A percentile compares a stretch with the other conserved stretches of the same genome.
Evolutionary conservation across 805 yeast genomes (phyloP).

Genomic region (Candida vartiovaarae): DNA sequence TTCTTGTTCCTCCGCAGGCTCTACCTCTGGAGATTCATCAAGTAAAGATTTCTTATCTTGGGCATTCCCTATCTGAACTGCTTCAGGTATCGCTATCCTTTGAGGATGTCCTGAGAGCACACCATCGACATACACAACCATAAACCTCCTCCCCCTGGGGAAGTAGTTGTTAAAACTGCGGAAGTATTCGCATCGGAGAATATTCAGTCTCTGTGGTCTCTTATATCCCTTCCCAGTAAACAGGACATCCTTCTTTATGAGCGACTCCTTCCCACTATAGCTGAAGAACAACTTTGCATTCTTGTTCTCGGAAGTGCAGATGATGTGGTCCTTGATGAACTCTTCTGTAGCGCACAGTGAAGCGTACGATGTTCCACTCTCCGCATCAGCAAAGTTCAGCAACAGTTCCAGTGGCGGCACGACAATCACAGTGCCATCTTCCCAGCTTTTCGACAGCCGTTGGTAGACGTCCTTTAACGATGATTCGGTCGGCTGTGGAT

Average conservation of each 20-base stretch:
- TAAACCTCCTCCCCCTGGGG: slow-evolving; percentile 47
- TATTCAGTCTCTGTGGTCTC: slow-evolving; percentile 34
- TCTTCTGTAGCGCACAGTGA: slow-evolving; percentile 55
- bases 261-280: slow-evolving; percentile 46
- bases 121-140: slow-evolving; percentile 50
- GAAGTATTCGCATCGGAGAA: slow-evolving; percentile 41
- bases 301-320: slow-evolving; percentile 30
- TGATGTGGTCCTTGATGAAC: slow-evolving; percentile 57
- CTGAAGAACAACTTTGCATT: slow-evolving; percentile 41
- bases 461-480: slow-evolving; percentile 41
- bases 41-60: background rate
- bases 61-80: slow-evolving; percentile 3
- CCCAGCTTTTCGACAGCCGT: slow-evolving; percentile 27
- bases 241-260: slow-evolving; percentile 47
- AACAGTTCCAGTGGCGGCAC: slow-evolving; percentile 54
- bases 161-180: slow-evolving; percentile 49
- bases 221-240: slow-evolving; percentile 55
- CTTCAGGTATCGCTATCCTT: slow-evolving; percentile 3
- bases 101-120: slow-evolving; percentile 40
- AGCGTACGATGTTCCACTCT: slow-evolving; percentile 31
- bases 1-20: background rate
- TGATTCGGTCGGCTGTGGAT: slow-evolving; percentile 43
- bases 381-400: slow-evolving; percentile 31
- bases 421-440: slow-evolving; percentile 48
- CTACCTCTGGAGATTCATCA: background rate